Conservation (phyloP, 495 filamentous ascomycete species). For the Penicillium soppii region DNA sequence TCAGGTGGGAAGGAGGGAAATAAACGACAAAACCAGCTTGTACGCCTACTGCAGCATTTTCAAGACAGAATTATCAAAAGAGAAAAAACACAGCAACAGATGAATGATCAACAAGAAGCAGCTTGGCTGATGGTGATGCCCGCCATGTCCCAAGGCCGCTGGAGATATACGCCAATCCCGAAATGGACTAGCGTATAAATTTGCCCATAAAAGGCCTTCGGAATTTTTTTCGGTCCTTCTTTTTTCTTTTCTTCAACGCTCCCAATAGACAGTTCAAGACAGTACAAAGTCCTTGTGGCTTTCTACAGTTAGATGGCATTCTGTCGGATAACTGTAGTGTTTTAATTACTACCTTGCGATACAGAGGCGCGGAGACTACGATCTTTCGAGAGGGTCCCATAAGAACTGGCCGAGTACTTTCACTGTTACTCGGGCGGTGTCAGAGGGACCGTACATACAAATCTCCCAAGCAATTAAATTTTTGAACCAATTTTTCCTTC, state of each 20-base stretch:
- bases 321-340: conserved; percentile 59
- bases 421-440: conserved; percentile 80
- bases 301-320: conserved; percentile 61
- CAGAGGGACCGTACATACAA: conserved; percentile 82
- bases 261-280: conserved; percentile 86
- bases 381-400: conserved; percentile 67
- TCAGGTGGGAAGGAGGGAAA: conserved; percentile 3
- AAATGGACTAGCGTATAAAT: conserved; percentile 35
- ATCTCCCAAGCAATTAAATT: conserved; percentile 1
- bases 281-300: conserved; percentile 52
- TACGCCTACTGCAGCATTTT: conserved; percentile 15
- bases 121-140: conserved; percentile 9
- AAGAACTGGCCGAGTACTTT: conserved; percentile 86
- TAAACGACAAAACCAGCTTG: conserved; percentile 11
- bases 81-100: neutral
- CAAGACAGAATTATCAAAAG: neutral
- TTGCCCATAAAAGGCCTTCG: conserved; percentile 31
- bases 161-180: conserved; percentile 13
- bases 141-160: conserved; percentile 5
- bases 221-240: conserved; percentile 31
- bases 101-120: conserved; percentile 1
- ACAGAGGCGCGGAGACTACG: conserved; percentile 73
- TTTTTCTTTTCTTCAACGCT: conserved; percentile 61
- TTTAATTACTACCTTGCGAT: conserved; percentile 78
- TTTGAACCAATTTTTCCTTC: neutral